Conservation (phyloP, 331 rosid species). For the Dryas integrifolia region DNA sequence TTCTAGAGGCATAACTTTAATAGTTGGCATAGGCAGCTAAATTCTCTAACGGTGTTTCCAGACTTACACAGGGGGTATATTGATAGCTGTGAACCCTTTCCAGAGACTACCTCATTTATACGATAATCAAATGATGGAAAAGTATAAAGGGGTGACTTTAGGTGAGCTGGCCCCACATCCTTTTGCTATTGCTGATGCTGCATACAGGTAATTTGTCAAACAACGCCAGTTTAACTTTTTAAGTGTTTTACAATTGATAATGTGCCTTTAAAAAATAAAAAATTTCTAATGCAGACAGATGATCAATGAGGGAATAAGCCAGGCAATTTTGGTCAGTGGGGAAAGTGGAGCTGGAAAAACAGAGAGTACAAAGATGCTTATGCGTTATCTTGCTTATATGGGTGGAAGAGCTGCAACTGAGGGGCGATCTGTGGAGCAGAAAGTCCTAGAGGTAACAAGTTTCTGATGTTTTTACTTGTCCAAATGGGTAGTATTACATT, state of each 20-base stretch:
- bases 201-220: conserved; percentile 45
- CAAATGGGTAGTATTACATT: neutral
- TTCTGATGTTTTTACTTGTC: neutral
- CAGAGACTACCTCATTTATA: conserved; percentile 60
- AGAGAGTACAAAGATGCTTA: conserved; percentile 98
- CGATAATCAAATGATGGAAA: conserved; percentile 49
- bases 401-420: conserved; percentile 76
- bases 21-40: conserved; percentile 12
- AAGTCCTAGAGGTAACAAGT: conserved; percentile 58
- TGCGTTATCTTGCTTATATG: conserved; percentile 92
- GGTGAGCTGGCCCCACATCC: conserved; percentile 70
- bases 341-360: conserved; percentile 99
- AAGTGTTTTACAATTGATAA: conserved; percentile 1
- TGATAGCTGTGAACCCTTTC: conserved; percentile 64
- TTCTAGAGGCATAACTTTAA: neutral
- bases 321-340: conserved; percentile 95
- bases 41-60: conserved; percentile 29
- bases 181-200: conserved; percentile 62
- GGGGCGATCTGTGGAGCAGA: conserved; percentile 61
- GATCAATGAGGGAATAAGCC: conserved; percentile 67
- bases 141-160: conserved; percentile 45
- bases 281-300: conserved; percentile 37
- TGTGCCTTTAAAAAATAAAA: neutral
- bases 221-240: neutral
- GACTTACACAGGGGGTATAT: conserved; percentile 60